These are phyloP conservation scores for Sphagnum magellanicum DNA, from an alignment of 228 moss, liverwort and hornwort species.

Conservation along the genomic window DNA sequence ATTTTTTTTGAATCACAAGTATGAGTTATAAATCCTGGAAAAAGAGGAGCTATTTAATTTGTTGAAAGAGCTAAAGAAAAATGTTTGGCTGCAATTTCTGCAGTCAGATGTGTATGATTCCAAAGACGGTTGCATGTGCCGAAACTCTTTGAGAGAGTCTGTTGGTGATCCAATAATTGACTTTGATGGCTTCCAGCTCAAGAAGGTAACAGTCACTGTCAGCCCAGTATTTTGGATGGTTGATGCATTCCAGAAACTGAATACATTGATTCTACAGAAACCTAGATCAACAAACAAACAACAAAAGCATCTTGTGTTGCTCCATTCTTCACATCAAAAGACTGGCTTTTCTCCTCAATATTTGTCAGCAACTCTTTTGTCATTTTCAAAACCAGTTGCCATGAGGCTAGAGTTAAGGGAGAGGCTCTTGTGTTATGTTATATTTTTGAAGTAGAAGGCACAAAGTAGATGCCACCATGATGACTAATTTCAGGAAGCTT, in stretches of 20 bases:
- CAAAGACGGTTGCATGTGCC: slow-evolving; percentile 63
- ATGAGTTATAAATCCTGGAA: not conserved
- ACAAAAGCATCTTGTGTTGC: too few relatives aligned
- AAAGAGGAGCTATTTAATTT: not conserved
- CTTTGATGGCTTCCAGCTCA: slow-evolving; percentile 70
- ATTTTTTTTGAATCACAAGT: not conserved
- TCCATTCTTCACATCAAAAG: too few relatives aligned
- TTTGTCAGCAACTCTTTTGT: not conserved
- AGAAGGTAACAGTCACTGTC: slow-evolving; percentile 42
- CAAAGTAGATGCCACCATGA: not conserved
- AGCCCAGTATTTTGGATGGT: not conserved
- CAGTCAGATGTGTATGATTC: slow-evolving; percentile 85
- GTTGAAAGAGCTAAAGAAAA: not conserved
- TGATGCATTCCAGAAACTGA: not conserved
- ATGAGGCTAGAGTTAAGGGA: not conserved
- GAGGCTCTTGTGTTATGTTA: not conserved
- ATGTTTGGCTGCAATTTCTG: slow-evolving; percentile 6
- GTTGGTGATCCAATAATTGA: slow-evolving; percentile 55
- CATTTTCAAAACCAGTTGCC: not conserved
- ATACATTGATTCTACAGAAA: not conserved
- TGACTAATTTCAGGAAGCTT: not conserved
- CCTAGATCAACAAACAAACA: too few relatives aligned
- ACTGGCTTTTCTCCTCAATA: too few relatives aligned
- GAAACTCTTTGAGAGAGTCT: slow-evolving; percentile 49
- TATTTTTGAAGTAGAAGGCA: not conserved